phyloP scores from a whole-genome alignment of 2,329 filamentous ascomycete species.

The Cadophora malorum region DNA sequence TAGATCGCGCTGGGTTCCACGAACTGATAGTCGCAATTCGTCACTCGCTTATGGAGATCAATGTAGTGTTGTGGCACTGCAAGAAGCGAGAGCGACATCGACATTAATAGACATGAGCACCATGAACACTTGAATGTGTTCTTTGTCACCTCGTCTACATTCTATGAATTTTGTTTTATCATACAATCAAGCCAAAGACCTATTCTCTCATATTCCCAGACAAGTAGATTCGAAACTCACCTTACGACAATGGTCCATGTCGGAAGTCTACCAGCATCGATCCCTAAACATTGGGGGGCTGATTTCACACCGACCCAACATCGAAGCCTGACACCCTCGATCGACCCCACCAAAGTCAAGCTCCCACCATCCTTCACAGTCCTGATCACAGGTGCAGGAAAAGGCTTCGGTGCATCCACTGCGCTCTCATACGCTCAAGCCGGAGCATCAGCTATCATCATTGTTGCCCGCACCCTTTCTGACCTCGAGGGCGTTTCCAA shows the following conservation, averaged over 20 bases:
- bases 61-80: background rate
- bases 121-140: background rate
- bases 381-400: constrained; percentile 80
- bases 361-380: constrained; percentile 47
- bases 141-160: background rate
- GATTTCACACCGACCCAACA: background rate
- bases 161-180: background rate
- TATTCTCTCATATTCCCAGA: background rate
- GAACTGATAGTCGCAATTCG: background rate
- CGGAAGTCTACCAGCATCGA: background rate
- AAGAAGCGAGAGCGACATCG: background rate
- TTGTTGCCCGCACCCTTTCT: constrained; percentile 24
- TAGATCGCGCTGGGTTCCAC: background rate
- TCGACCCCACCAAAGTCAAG: background rate
- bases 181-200: background rate
- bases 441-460: constrained; percentile 53
- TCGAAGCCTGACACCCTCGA: background rate
- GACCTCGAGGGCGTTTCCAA: constrained; percentile 23
- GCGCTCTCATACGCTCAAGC: constrained; percentile 73
- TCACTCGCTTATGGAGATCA: background rate
- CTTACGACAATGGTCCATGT: background rate
- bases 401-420: constrained; percentile 68
- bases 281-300: background rate
- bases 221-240: background rate
- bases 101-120: background rate